Percentiles rank a stretch among this genome's conserved stretches.
Conservation (phyloP, 2,329 filamentous ascomycete species). For the Ceratocystis alfenasii region DNA sequence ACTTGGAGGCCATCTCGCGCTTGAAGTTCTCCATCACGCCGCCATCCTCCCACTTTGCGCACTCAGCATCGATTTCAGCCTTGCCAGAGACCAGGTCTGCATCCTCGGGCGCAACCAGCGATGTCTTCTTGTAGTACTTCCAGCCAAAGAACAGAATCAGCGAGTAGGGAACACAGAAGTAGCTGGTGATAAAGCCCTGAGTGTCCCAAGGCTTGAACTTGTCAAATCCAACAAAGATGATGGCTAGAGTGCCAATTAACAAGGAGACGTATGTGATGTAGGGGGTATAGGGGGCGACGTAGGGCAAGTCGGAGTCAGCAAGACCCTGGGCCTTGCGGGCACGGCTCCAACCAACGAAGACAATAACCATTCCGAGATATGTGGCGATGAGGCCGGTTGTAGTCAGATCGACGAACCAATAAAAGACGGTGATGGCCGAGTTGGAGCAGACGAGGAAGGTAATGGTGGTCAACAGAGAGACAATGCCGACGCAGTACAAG, state of each 20-base stretch:
- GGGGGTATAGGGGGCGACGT: constrained; percentile 33
- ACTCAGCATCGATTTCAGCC: constrained; percentile 51
- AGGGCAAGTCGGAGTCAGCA: constrained; percentile 38
- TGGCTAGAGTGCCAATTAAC: constrained; percentile 37
- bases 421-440: constrained; percentile 39
- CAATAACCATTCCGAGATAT: constrained; percentile 43
- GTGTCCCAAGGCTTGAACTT: constrained; percentile 40
- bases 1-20: constrained; percentile 30
- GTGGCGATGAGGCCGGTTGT: constrained; percentile 49
- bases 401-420: constrained; percentile 44
- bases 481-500: constrained; percentile 44
- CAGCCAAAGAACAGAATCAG: constrained; percentile 49
- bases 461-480: constrained; percentile 42
- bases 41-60: constrained; percentile 35
- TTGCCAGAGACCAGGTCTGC: constrained; percentile 52
- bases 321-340: constrained; percentile 43
- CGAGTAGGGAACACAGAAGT: constrained; percentile 43
- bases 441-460: constrained; percentile 42
- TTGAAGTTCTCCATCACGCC: constrained; percentile 37
- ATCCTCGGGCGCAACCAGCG: constrained; percentile 41
- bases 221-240: constrained; percentile 47
- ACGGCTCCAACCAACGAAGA: constrained; percentile 38
- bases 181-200: constrained; percentile 35
- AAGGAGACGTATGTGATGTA: constrained; percentile 26
- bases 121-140: constrained; percentile 54